Percentiles rank a stretch among this genome's conserved stretches.
Conservation (phyloP, 1,139 yeast species). For the Debaryomyces fabryi region DNA sequence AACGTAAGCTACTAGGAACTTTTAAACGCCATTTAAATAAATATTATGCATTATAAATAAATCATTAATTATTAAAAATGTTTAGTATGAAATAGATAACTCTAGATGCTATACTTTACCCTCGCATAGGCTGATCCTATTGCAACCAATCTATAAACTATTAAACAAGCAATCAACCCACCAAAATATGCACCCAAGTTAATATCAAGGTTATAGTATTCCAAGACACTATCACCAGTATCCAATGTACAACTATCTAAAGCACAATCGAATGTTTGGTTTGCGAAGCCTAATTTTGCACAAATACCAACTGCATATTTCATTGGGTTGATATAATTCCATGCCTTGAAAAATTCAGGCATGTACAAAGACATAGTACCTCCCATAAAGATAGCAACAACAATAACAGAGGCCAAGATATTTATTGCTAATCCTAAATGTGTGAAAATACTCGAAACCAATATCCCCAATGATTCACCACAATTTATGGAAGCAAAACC, state of each 20-base stretch:
- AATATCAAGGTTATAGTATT: slow-evolving; percentile 33
- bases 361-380: slow-evolving; percentile 82
- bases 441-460: slow-evolving; percentile 70
- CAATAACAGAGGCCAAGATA: slow-evolving; percentile 61
- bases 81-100: neutral
- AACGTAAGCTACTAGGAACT: neutral
- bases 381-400: slow-evolving; percentile 79
- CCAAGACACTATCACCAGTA: slow-evolving; percentile 40
- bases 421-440: slow-evolving; percentile 84
- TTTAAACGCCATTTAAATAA: neutral
- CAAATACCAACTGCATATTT: slow-evolving; percentile 66
- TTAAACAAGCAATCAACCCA: slow-evolving; percentile 39
- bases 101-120: slow-evolving; percentile 24
- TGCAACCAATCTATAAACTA: slow-evolving; percentile 38
- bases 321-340: slow-evolving; percentile 74
- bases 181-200: slow-evolving; percentile 37
- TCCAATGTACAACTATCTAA: slow-evolving; percentile 29
- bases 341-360: slow-evolving; percentile 67
- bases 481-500: slow-evolving; percentile 62
- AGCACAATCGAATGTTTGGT: slow-evolving; percentile 37
- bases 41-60: neutral
- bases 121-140: slow-evolving; percentile 28
- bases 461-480: slow-evolving; percentile 83
- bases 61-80: neutral
- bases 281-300: slow-evolving; percentile 40